Conservation (phyloP, 2,329 filamentous ascomycete genomes). For the Clonostachys sp. region DNA sequence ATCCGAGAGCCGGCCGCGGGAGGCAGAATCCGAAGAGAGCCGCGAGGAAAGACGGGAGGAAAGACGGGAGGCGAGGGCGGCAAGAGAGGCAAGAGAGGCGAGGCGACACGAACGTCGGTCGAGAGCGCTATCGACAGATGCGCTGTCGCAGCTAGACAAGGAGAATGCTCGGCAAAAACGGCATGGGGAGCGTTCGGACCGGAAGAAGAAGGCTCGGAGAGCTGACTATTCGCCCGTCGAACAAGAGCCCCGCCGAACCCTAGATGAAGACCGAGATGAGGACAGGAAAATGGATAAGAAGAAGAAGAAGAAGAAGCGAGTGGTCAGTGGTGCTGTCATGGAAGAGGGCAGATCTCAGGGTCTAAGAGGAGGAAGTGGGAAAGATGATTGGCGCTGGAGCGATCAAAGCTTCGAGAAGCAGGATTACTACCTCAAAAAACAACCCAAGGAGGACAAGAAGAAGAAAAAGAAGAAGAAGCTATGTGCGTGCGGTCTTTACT, state of each 20-base stretch:
- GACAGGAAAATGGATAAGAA: conserved; percentile 1
- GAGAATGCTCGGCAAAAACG: conserved; percentile 48
- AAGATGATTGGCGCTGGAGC: conserved; percentile 31
- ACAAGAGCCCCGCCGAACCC: conserved; percentile 3
- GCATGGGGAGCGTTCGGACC: conserved; percentile 34
- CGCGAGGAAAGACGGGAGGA: conserved; percentile 8
- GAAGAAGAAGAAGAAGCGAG: conserved; percentile 43
- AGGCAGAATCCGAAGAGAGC: conserved; percentile 25
- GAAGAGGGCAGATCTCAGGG: conserved; percentile 56
- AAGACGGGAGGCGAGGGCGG: background rate
- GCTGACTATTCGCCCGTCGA: conserved; percentile 5
- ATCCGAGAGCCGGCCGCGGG: conserved; percentile 19
- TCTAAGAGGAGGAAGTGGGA: conserved; percentile 37
- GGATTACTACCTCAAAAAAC: conserved; percentile 36
- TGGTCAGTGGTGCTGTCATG: conserved; percentile 66
- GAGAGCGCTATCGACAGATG: conserved; percentile 40
- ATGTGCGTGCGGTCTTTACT: background rate
- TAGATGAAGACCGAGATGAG: background rate
- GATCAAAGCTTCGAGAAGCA: conserved; percentile 43
- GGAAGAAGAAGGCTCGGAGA: conserved; percentile 17
- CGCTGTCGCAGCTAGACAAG: conserved; percentile 62
- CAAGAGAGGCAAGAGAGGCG: conserved; percentile 12
- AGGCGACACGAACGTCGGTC: conserved; percentile 9
- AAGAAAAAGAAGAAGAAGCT: background rate
- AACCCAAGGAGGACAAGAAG: conserved; percentile 43